These are phyloP conservation scores for Amanita exitialis DNA, from an alignment of 768 basidiomycete species.

Conservation along the genomic window DNA sequence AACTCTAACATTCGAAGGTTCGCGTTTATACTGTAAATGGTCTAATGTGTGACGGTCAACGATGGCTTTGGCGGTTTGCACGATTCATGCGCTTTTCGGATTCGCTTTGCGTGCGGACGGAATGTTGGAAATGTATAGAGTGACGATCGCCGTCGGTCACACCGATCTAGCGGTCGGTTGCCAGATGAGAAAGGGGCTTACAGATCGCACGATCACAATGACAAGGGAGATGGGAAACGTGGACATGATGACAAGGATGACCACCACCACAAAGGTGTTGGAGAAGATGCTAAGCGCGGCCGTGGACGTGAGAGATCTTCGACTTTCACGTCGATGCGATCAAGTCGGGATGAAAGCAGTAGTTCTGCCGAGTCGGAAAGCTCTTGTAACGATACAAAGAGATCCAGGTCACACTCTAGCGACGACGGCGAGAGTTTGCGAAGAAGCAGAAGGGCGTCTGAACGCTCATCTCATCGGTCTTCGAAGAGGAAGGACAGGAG, in stretches of 20 bases:
- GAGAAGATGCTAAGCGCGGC: neutral
- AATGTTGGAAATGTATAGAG: neutral
- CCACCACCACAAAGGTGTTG: neutral
- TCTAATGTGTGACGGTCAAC: neutral
- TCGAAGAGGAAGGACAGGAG: conserved; percentile 12
- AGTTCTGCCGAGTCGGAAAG: neutral
- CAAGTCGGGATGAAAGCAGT: conserved; percentile 1
- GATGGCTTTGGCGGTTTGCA: neutral
- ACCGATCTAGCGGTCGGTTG: neutral
- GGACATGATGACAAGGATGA: neutral
- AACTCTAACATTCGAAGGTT: conserved; percentile 9
- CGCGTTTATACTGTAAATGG: conserved; percentile 1
- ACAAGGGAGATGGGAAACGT: neutral
- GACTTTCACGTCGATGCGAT: neutral
- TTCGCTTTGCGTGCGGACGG: neutral
- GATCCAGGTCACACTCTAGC: conserved; percentile 4
- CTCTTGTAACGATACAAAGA: neutral
- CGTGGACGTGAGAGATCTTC: conserved; percentile 1
- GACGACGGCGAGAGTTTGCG: neutral
- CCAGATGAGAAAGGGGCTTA: neutral
- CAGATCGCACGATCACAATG: neutral
- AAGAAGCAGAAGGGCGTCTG: neutral
- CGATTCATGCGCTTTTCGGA: neutral
- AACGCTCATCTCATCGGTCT: neutral
- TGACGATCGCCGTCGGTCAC: neutral